Conservation (phyloP, 108 stramenopile species). For the Fistulifera solaris region DNA sequence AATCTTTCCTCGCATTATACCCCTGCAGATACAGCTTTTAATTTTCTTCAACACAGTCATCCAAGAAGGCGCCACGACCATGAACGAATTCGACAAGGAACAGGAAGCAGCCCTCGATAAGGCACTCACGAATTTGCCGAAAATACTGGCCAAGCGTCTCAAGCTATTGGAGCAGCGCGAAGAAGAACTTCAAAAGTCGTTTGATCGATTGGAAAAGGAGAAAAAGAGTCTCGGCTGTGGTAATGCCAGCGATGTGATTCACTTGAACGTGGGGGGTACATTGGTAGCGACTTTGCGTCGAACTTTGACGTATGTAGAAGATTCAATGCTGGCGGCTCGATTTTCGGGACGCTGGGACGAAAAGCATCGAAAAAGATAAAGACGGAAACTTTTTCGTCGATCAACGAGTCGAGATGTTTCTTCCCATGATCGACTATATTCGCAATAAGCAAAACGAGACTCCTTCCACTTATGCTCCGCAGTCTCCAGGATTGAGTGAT, state of each 20-base stretch:
- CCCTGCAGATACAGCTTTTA: too few relatives aligned
- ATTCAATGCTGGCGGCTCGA: slow-evolving; percentile 47
- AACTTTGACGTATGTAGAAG: slow-evolving; percentile 43
- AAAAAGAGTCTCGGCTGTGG: not conserved
- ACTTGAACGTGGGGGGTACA: slow-evolving; percentile 11
- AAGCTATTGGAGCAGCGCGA: too few relatives aligned
- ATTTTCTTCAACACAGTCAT: too few relatives aligned
- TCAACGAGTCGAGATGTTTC: slow-evolving; percentile 12
- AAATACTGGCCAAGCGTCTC: too few relatives aligned
- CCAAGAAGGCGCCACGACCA: too few relatives aligned
- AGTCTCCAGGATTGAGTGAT: not conserved
- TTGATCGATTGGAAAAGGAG: too few relatives aligned
- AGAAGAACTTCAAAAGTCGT: too few relatives aligned
- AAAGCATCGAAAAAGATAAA: slow-evolving; percentile 20
- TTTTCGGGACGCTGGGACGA: slow-evolving; percentile 63
- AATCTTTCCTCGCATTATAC: too few relatives aligned
- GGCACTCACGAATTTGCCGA: too few relatives aligned
- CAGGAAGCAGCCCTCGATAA: too few relatives aligned
- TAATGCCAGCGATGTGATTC: slow-evolving; percentile 9
- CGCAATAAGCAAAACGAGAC: not conserved
- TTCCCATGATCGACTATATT: slow-evolving; percentile 1
- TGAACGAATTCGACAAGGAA: too few relatives aligned
- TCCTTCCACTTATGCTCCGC: not conserved
- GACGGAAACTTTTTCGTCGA: slow-evolving; percentile 59
- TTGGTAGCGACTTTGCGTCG: slow-evolving; percentile 19